Base-by-base conservation (phyloP, 495 filamentous ascomycete genomes). In the Penicillium macrosclerotiorum region DNA sequence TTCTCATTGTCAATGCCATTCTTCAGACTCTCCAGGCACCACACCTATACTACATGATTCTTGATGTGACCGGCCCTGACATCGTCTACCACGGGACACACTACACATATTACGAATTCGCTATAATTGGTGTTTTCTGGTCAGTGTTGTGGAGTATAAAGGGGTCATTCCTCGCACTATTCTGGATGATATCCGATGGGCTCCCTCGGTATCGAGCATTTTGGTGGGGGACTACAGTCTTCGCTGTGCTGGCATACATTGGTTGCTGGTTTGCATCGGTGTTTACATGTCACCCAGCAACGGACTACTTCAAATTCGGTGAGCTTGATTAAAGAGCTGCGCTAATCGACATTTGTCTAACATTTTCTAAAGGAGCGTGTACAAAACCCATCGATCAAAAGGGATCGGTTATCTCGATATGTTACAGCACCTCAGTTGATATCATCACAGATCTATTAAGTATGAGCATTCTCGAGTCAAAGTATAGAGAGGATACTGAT, bases 61-160 rank as follows among this genome's bases (percentile, higher is more conserved):
- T 57, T 38, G 49, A 58, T 19, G 47, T 54, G 0, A 53, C 56
- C 5, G 65, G 65, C 11, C 18, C 52, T 23, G 57, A 70, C 13
- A 45, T 61, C 17, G 40, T 33, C 6, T 11, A 49, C 25, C 57
- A 57, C 33, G 42, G 16, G 4, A 23, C 37, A 1, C 37, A 27
- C 27, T 73, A 72, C 42, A 54, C 67, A 25, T 49, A 53, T 23
- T 69, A 55, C 37, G 60, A 71, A 54, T 74, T 76, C 42, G 59
- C 67, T 31, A 71, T 74, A 46, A 68, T 69, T 42, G 60, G 71
- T 20, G 49, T 76, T 20, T 77, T 74, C 58, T 77, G 74, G 74
- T 66, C 56, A 2, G 58, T 72, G 6, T 54, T 77, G 5, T 74
- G 71, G 68, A 59, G 59, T 17, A 68, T 77, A 42, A 75, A 77